Conservation (phyloP, 2,329 filamentous ascomycete species). For the Ustulina deusta region DNA sequence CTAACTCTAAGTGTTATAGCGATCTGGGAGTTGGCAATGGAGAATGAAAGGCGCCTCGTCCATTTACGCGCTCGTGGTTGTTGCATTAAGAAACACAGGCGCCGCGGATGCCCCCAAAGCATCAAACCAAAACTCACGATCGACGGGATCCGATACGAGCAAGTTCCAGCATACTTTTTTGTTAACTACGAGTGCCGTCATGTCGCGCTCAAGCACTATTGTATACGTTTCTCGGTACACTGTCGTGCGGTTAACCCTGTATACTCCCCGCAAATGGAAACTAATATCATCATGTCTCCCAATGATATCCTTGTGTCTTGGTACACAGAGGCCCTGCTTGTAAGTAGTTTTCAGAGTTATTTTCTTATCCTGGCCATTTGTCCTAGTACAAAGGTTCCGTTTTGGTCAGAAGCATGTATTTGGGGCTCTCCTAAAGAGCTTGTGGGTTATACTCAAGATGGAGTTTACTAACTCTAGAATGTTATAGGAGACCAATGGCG, state of each 20-base stretch:
- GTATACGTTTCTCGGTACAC: constrained; percentile 8
- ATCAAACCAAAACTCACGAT: neutral
- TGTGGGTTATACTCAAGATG: no score
- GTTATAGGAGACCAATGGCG: neutral
- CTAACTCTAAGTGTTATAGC: neutral
- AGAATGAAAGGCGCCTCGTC: constrained; percentile 21
- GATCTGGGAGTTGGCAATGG: constrained; percentile 18
- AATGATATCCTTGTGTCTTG: constrained; percentile 29
- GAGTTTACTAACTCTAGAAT: neutral
- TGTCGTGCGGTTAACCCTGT: no score
- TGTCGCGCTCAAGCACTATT: constrained; percentile 7
- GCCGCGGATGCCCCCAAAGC: neutral
- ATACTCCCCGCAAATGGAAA: no score
- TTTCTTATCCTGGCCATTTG: neutral
- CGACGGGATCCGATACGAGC: neutral
- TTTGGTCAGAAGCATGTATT: no score
- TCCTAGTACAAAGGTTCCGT: no score
- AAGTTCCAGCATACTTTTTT: constrained; percentile 6
- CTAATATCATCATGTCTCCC: constrained; percentile 26
- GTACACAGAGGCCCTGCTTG: neutral
- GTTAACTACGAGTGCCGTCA: neutral
- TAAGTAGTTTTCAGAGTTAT: neutral
- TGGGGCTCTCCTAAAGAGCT: neutral
- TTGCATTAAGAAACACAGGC: no score
- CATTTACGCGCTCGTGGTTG: neutral